Evolutionary conservation across 176 grass and related monocot genomes (phyloP).

Genomic region (Cocos nucifera): DNA sequence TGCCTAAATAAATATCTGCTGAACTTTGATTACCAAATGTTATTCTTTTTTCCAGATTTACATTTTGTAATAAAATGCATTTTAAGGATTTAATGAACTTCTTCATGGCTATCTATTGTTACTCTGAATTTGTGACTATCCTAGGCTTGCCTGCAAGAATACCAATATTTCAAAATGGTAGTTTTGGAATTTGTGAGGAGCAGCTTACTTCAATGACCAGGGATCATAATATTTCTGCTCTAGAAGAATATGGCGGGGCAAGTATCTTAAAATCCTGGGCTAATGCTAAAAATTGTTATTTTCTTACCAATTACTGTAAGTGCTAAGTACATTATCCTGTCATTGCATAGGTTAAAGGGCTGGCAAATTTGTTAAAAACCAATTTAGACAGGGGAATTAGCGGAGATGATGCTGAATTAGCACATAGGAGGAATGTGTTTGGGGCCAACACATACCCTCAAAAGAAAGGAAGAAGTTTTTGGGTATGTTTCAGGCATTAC

Average conservation of each 20-base stretch:
- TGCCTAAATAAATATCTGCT: too few species aligned
- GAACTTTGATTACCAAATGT: too few species aligned
- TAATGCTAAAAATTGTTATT: too few species aligned
- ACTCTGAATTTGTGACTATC: too few species aligned
- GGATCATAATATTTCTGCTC: conserved; percentile 72
- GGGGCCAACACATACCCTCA: conserved; percentile 83
- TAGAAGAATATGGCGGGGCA: conserved; percentile 65
- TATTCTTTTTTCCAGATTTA: too few species aligned
- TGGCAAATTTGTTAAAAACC: conserved; percentile 65
- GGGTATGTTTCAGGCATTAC: conserved; percentile 26
- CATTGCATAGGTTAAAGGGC: conserved; percentile 47
- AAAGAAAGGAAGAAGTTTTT: conserved; percentile 80
- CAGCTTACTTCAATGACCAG: conserved; percentile 61
- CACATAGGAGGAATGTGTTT: conserved; percentile 42
- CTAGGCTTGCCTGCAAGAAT: not conserved
- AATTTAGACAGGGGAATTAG: conserved; percentile 43
- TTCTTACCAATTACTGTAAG: too few species aligned
- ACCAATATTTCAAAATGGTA: conserved; percentile 19
- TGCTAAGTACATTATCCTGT: not conserved
- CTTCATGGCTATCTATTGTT: too few species aligned
- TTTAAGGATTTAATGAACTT: not conserved
- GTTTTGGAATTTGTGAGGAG: conserved; percentile 69
- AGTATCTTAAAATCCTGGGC: conserved; percentile 6
- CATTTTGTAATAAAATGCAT: not conserved
- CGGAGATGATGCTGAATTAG: conserved; percentile 54